Evolutionary conservation across 345 rosid genomes (phyloP).

Genomic region (Stellera chamaejasme): DNA sequence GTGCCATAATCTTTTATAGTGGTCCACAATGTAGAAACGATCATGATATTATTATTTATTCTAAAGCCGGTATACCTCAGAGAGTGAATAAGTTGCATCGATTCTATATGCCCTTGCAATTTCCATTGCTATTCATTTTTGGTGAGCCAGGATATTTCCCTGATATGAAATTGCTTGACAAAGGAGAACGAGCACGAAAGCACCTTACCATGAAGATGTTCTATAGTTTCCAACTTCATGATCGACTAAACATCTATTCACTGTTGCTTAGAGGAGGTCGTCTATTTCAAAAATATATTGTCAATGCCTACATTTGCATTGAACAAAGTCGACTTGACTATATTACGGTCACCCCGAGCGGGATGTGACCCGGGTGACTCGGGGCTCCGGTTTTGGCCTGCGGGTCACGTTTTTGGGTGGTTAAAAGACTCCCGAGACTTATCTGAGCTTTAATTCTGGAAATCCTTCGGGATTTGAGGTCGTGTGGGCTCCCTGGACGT

Average conservation of each 20-base stretch:
- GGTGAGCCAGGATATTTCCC: slow-evolving; percentile 4
- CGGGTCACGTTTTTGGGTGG: too few species aligned
- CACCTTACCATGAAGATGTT: not conserved
- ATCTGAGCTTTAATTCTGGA: too few species aligned
- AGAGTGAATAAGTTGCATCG: not conserved
- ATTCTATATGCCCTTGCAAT: slow-evolving; percentile 7
- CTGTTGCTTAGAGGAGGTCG: not conserved
- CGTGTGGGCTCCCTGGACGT: too few species aligned
- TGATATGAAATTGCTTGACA: not conserved
- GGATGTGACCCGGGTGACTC: too few species aligned
- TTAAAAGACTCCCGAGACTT: too few species aligned
- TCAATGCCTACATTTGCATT: slow-evolving; percentile 5
- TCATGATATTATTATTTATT: not conserved
- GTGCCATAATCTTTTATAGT: not conserved
- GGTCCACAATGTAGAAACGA: not conserved
- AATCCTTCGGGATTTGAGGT: too few species aligned
- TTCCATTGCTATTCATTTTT: slow-evolving; percentile 1
- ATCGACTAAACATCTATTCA: not conserved
- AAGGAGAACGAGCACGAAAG: not conserved
- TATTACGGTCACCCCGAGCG: too few species aligned
- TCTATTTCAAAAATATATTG: not conserved
- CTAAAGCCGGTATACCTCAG: not conserved
- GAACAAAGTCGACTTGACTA: not conserved
- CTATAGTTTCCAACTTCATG: not conserved
- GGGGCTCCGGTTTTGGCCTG: too few species aligned